These are phyloP conservation scores for Trichoderma brevicompactum DNA, from an alignment of 2,329 filamentous ascomycete genomes.

Conservation along the genomic window DNA sequence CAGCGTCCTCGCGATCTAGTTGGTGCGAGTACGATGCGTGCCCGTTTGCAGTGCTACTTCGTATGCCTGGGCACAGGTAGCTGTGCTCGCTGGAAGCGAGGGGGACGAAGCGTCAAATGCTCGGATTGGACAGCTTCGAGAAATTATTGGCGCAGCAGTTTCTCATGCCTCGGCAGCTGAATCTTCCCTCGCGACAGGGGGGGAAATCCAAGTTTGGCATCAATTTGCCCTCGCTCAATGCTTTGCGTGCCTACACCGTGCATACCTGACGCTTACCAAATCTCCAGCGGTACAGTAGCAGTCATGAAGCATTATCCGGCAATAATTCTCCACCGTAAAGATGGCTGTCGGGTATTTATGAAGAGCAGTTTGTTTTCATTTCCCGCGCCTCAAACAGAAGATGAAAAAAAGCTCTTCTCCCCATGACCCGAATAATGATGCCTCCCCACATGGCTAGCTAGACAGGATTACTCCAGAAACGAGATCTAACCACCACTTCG, in stretches of 20 bases:
- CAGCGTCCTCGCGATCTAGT: conserved; percentile 1
- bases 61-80: background rate
- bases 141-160: conserved; percentile 16
- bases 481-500: conserved; percentile 12
- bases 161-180: conserved; percentile 22
- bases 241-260: background rate
- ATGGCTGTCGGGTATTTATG: background rate
- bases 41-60: background rate
- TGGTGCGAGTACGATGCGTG: conserved; percentile 14
- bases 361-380: background rate
- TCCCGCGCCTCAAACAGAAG: background rate
- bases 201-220: conserved; percentile 4
- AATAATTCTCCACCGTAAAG: background rate
- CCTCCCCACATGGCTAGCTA: conserved; percentile 15
- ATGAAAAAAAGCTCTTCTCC: background rate
- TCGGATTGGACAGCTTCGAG: conserved; percentile 14
- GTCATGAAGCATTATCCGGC: background rate
- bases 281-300: background rate
- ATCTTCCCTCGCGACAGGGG: conserved; percentile 14
- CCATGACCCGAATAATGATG: background rate
- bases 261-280: too few species aligned
- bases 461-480: conserved; percentile 6
- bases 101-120: background rate
- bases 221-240: conserved; percentile 14
- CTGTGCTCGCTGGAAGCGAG: background rate